Conservation (phyloP, 2,329 filamentous ascomycete species). For the Aspergillus phoenicis region DNA sequence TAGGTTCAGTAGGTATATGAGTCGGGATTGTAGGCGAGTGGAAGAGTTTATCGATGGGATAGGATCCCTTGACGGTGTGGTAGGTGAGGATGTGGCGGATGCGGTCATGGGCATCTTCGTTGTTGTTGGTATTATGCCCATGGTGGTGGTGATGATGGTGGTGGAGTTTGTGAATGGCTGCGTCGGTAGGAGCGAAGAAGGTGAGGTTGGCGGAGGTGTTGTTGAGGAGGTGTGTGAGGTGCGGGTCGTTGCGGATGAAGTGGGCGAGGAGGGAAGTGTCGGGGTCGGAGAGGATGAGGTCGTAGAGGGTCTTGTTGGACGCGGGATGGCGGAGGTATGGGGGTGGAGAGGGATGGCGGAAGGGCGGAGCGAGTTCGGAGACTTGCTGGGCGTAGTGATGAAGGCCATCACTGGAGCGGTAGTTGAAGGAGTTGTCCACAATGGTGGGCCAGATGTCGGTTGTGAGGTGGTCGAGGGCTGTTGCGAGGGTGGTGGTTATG, state of each 20-base stretch:
- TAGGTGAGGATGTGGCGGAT: conserved; percentile 72
- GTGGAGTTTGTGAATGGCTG: conserved; percentile 68
- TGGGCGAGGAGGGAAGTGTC: conserved; percentile 76
- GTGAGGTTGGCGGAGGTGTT: conserved; percentile 74
- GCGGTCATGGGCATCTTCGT: conserved; percentile 49
- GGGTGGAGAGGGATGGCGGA: conserved; percentile 9
- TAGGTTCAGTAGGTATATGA: background rate
- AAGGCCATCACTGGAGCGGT: background rate
- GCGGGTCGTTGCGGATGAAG: conserved; percentile 71
- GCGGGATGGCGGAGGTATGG: conserved; percentile 36
- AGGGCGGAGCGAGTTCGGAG: background rate
- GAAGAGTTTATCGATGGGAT: conserved; percentile 67
- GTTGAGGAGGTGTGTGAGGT: conserved; percentile 74
- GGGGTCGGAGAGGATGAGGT: conserved; percentile 74
- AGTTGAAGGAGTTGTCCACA: background rate
- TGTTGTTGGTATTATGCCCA: conserved; percentile 1
- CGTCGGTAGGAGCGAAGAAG: conserved; percentile 76
- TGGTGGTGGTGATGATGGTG: conserved; percentile 44
- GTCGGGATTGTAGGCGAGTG: conserved; percentile 75
- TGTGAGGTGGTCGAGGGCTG: conserved; percentile 2
- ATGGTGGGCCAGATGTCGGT: background rate
- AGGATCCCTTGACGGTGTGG: conserved; percentile 70
- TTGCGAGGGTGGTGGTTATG: background rate
- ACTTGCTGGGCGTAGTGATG: background rate
- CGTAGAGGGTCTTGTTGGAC: conserved; percentile 73